Evolutionary conservation across 306 rosid species (phyloP).

Genomic region (Ziziphus jujuba): DNA sequence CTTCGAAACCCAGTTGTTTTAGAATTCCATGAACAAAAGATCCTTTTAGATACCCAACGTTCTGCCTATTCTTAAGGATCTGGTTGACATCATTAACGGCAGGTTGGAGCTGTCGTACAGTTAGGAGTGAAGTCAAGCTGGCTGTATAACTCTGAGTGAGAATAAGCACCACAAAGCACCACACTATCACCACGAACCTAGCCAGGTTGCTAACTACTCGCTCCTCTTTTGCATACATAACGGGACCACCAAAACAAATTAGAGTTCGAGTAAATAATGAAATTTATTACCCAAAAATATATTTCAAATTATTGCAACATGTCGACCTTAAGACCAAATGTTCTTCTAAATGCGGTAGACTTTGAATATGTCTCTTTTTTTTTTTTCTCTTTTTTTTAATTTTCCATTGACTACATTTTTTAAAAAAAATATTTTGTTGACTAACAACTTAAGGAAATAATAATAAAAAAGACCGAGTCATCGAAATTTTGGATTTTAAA

Average conservation of each 20-base stretch:
- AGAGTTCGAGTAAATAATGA: too few relatives aligned
- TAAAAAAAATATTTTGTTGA: too few relatives aligned
- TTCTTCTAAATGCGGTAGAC: too few relatives aligned
- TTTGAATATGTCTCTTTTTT: too few relatives aligned
- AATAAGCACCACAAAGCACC: constrained; percentile 41
- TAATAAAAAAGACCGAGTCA: too few relatives aligned
- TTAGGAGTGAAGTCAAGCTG: constrained; percentile 34
- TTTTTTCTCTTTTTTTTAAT: too few relatives aligned
- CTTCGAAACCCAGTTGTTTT: constrained; percentile 23
- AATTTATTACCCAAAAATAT: too few relatives aligned
- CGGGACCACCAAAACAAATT: background rate
- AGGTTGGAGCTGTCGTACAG: constrained; percentile 36
- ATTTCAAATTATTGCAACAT: too few relatives aligned
- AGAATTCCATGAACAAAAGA: constrained; percentile 24
- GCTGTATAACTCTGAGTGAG: constrained; percentile 45
- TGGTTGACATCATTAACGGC: constrained; percentile 21
- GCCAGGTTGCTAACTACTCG: constrained; percentile 36
- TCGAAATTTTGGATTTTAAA: too few relatives aligned
- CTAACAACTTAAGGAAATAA: too few relatives aligned
- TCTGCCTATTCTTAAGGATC: constrained; percentile 19
- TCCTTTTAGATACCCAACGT: constrained; percentile 26
- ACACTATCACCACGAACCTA: constrained; percentile 33
- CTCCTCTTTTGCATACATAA: constrained; percentile 23
- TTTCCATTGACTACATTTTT: too few relatives aligned
- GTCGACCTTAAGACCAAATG: too few relatives aligned